Evolutionary conservation across 352 stramenopile genomes (phyloP).

Genomic region (Globisporangium spinosum): DNA sequence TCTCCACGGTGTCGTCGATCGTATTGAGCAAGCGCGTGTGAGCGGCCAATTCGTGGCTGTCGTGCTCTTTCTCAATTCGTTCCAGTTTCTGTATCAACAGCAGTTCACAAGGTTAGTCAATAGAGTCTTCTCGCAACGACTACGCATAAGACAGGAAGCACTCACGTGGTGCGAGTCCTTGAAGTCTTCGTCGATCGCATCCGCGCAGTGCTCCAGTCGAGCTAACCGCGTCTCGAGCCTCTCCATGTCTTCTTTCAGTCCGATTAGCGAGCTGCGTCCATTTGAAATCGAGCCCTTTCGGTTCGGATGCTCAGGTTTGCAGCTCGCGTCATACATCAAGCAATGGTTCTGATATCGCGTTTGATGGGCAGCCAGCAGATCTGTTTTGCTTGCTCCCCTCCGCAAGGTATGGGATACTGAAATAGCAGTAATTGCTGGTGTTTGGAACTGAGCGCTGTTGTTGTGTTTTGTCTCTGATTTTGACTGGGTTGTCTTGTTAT

Average conservation of each 20-base stretch:
- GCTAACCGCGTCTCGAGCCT: conserved; percentile 42
- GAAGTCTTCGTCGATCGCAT: conserved; percentile 60
- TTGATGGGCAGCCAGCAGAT: background rate
- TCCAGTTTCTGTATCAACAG: conserved; percentile 19
- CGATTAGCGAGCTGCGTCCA: conserved; percentile 25
- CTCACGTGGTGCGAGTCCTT: conserved; percentile 38
- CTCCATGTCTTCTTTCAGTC: conserved; percentile 45
- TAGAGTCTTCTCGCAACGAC: background rate
- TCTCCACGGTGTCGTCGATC: conserved; percentile 11
- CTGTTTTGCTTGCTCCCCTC: background rate
- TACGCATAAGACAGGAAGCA: background rate
- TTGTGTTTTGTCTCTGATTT: background rate
- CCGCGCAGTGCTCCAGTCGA: conserved; percentile 44
- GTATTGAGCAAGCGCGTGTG: background rate
- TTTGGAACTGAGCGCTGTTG: background rate
- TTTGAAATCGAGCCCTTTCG: conserved; percentile 8
- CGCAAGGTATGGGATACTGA: background rate
- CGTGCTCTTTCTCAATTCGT: conserved; percentile 13
- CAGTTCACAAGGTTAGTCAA: background rate
- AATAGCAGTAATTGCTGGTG: background rate
- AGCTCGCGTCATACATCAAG: background rate
- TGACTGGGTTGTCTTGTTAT: background rate
- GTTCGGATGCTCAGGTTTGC: background rate
- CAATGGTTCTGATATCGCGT: conserved; percentile 12
- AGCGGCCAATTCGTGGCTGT: background rate